phyloP scores from a whole-genome alignment of 225 moss, liverwort and hornwort genomes.

The Bryoerythrophyllum caledonicum region DNA sequence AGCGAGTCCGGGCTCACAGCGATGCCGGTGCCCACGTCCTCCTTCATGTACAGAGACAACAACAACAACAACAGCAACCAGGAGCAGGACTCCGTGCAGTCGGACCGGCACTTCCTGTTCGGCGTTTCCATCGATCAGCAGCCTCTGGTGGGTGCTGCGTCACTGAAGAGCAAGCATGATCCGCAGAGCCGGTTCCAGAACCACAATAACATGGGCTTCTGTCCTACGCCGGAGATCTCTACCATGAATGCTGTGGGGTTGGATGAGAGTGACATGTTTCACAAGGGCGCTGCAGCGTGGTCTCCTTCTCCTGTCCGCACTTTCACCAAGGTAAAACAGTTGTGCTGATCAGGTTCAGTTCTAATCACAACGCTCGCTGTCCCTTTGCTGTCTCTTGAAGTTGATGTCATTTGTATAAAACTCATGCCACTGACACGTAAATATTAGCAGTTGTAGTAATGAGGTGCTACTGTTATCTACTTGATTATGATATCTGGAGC shows the following conservation, averaged over 20 bases:
- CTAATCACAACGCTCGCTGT: too few relatives aligned
- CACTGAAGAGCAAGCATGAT: constrained; percentile 47
- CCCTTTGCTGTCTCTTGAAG: not conserved
- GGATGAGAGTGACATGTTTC: constrained; percentile 55
- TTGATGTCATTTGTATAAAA: too few relatives aligned
- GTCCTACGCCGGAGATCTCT: constrained; percentile 50
- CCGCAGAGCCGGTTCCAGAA: constrained; percentile 48
- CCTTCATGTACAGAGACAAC: constrained; percentile 57
- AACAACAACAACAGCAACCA: constrained; percentile 48
- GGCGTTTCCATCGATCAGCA: constrained; percentile 74
- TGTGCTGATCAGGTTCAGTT: not conserved
- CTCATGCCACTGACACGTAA: not conserved
- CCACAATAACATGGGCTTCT: constrained; percentile 39
- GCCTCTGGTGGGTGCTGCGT: constrained; percentile 39
- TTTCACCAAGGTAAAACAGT: constrained; percentile 58
- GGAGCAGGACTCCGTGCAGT: constrained; percentile 75
- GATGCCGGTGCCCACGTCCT: constrained; percentile 47
- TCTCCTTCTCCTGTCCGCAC: constrained; percentile 56
- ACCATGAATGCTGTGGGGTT: constrained; percentile 43
- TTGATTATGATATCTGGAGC: too few relatives aligned
- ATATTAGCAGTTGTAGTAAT: not conserved
- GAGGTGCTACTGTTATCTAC: not conserved
- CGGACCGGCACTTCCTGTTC: constrained; percentile 67
- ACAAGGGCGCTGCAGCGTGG: constrained; percentile 50
- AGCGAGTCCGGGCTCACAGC: constrained; percentile 51